Evolutionary conservation across 2,329 filamentous ascomycete genomes (phyloP).

Genomic region (Waltergamsia citrina): DNA sequence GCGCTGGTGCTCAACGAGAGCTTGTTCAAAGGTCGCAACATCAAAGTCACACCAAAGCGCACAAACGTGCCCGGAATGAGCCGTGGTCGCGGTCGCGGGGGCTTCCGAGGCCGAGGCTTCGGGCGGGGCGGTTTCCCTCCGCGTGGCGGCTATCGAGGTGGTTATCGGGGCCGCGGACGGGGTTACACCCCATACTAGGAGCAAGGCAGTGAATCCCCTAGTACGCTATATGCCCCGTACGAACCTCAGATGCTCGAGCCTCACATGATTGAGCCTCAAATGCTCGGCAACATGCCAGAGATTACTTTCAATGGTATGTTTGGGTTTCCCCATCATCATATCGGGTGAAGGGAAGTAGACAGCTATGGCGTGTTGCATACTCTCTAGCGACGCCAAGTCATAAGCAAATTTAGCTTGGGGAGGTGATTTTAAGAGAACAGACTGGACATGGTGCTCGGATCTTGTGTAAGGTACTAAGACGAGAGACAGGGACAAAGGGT

Average conservation of each 20-base stretch:
- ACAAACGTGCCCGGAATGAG: constrained; percentile 95
- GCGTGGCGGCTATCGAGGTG: constrained; percentile 55
- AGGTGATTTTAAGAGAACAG: no score
- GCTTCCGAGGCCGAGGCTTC: constrained; percentile 41
- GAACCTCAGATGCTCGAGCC: no score
- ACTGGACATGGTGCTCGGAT: no score
- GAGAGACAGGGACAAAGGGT: constrained; percentile 1
- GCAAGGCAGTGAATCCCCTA: constrained; percentile 16
- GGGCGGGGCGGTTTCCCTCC: constrained; percentile 17
- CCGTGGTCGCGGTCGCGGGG: constrained; percentile 55
- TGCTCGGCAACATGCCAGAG: no score
- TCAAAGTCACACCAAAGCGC: constrained; percentile 92
- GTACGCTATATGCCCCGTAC: neutral
- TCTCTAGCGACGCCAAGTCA: no score
- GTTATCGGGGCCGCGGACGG: constrained; percentile 57
- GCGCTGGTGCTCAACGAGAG: constrained; percentile 95
- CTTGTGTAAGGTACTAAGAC: constrained; percentile 1
- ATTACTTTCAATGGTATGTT: no score
- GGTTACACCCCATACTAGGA: constrained; percentile 57
- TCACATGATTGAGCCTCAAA: no score
- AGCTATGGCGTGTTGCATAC: no score
- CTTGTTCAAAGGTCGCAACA: constrained; percentile 84
- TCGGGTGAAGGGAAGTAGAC: no score
- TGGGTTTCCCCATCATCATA: no score
- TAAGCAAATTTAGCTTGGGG: no score